Percentiles rank a stretch among this genome's conserved stretches.
Conservation (phyloP, 2,329 filamentous ascomycete genomes). For the Dothistroma pini region DNA sequence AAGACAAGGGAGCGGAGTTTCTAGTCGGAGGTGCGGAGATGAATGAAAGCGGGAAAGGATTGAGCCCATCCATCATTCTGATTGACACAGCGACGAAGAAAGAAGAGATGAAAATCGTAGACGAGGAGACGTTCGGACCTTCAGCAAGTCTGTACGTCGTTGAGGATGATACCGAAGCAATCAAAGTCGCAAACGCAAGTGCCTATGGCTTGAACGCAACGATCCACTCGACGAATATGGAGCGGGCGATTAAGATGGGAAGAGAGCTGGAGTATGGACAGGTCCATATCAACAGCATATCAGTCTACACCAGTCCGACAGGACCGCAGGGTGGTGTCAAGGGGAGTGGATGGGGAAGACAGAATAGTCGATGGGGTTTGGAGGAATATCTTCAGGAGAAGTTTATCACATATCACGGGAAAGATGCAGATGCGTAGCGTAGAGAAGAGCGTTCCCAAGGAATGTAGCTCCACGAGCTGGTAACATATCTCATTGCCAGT, state of each 20-base stretch:
- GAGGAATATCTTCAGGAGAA: slow-evolving; percentile 1
- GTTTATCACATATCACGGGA: slow-evolving; percentile 4
- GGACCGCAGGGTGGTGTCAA: slow-evolving; percentile 4
- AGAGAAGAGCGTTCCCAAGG: no score
- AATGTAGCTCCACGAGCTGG: no score
- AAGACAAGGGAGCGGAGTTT: slow-evolving; percentile 26
- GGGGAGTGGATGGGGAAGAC: slow-evolving; percentile 5
- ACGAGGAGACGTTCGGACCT: slow-evolving; percentile 33
- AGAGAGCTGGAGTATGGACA: slow-evolving; percentile 9
- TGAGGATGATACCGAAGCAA: slow-evolving; percentile 24
- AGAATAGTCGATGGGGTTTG: neutral
- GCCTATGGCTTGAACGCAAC: slow-evolving; percentile 32
- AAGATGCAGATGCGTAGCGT: neutral
- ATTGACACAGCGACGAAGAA: slow-evolving; percentile 6
- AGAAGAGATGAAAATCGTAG: slow-evolving; percentile 23
- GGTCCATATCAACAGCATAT: slow-evolving; percentile 9
- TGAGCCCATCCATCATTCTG: slow-evolving; percentile 22
- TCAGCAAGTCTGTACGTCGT: slow-evolving; percentile 27
- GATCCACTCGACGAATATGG: slow-evolving; percentile 29
- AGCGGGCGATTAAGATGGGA: slow-evolving; percentile 25
- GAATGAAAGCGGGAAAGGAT: slow-evolving; percentile 4
- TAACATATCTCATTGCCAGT: neutral
- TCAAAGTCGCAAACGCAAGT: slow-evolving; percentile 23
- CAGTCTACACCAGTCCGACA: slow-evolving; percentile 2
- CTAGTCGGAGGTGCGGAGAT: slow-evolving; percentile 23